These are phyloP conservation scores for Rosa chinensis DNA, from an alignment of 306 rosid species.

Conservation along the genomic window DNA sequence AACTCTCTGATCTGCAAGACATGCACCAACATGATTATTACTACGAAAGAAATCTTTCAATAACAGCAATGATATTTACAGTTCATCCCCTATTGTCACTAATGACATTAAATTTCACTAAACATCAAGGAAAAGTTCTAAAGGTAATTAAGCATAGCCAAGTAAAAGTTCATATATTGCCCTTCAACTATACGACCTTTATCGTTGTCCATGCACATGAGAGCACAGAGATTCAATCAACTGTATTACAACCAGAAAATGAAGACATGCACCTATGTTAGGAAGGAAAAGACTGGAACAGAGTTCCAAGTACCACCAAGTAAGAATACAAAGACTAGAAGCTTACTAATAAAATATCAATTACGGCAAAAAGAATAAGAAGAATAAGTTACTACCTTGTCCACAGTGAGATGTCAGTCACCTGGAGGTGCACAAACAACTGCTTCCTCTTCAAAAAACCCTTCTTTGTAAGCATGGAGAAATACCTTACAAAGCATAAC, in stretches of 20 bases:
- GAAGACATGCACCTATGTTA: background rate
- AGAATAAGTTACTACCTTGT: conserved; percentile 46
- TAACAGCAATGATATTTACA: background rate
- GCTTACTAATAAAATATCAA: background rate
- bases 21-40: background rate
- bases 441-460: conserved; percentile 83
- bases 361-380: background rate
- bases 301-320: background rate
- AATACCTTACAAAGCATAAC: conserved; percentile 66
- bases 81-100: background rate
- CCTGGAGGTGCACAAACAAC: conserved; percentile 66
- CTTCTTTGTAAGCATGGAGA: conserved; percentile 75
- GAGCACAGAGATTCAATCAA: conserved; percentile 2
- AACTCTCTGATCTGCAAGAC: conserved; percentile 46
- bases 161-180: background rate
- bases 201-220: background rate
- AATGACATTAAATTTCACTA: background rate
- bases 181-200: background rate
- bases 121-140: background rate
- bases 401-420: conserved; percentile 60
- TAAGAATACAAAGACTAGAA: background rate
- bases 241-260: background rate
- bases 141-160: background rate
- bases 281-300: background rate
- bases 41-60: background rate